These are phyloP conservation scores for Candida andamanensis DNA, from an alignment of 805 yeast species.

Conservation along the genomic window DNA sequence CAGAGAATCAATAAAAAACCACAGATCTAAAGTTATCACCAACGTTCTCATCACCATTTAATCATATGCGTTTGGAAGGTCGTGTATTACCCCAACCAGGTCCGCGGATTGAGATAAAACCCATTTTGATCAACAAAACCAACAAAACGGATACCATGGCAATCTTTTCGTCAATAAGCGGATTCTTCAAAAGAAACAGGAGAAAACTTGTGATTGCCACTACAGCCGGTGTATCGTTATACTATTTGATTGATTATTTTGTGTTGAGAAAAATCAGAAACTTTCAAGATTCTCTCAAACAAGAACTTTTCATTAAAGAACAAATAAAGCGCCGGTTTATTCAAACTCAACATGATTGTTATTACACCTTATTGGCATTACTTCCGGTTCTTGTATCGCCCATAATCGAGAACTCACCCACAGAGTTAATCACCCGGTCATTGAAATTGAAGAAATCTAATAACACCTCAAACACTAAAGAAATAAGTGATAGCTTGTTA, in stretches of 20 bases:
- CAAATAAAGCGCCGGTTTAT: conserved; percentile 74
- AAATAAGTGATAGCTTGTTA: conserved; percentile 40
- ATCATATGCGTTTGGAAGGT: too few relatives aligned
- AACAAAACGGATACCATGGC: too few relatives aligned
- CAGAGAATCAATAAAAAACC: too few relatives aligned
- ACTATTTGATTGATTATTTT: conserved; percentile 34
- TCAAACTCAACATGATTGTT: conserved; percentile 89
- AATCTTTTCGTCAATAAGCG: conserved; percentile 34
- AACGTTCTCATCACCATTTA: too few relatives aligned
- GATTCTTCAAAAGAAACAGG: conserved; percentile 38
- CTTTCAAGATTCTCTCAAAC: conserved; percentile 35
- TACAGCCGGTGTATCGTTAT: conserved; percentile 29
- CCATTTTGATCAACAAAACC: too few relatives aligned
- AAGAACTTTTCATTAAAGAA: conserved; percentile 39
- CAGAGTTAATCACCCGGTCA: conserved; percentile 67
- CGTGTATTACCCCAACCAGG: too few relatives aligned
- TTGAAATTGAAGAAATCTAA: conserved; percentile 52
- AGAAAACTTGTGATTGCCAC: conserved; percentile 31
- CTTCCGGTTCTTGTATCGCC: conserved; percentile 71
- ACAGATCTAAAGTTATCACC: too few relatives aligned
- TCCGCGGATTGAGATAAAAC: too few relatives aligned
- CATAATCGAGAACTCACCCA: conserved; percentile 56
- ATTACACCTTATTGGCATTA: conserved; percentile 75
- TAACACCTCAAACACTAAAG: conserved; percentile 14
- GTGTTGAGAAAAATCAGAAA: conserved; percentile 33